Base-by-base conservation (phyloP, 352 stramenopile genomes). In the Phytophthora foliorum region DNA sequence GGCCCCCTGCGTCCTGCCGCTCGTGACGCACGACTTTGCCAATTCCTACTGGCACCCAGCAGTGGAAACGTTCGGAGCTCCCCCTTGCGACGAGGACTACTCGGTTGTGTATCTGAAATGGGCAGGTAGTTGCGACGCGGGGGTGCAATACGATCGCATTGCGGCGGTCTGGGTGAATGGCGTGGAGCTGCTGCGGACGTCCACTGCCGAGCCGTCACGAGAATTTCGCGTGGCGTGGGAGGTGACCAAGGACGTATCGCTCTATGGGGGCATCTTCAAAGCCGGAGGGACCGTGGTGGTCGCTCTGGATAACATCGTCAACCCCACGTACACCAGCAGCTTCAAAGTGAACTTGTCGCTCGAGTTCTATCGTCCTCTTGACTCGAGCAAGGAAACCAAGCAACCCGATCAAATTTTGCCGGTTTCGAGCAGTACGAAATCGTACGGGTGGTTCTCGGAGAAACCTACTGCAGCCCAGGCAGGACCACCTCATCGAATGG, bases 121-220 rank as follows among this genome's bases (percentile, higher is more conserved):
- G 80, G 39, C 55, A 31, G 82, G 75, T 5, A 75, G 62, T 11
- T 82, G 74, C 36, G 72, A 74, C 14, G 58, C 80, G 0, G 82
- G 82, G 56, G 70, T 82, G 13, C 87, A 94, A 57, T 94, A 77
- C 57, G 87, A 94, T 55, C 87, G 85, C 56, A 84, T 92, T 60
- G 87, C 78, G 6, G 87, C 82, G 2, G 81, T 92, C 7, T 94
- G 85, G 84, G 66, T 91, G 60, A 90, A 90, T 55, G 80, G 80
- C 21, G 67, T 88, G 56, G 86, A 94, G 57, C 61, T 94, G 44
- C 77, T 94, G 24, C 80, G 87, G 25, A 92, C 86, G 53, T 92
- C 87, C 13, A 93, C 87, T 3, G 74, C 88, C 39, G 87, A 94
- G 46, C 87, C 87, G 4, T 71, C 67, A 16, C 71, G 77, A 29